Base-by-base conservation (phyloP, 495 filamentous ascomycete species). In the Penicillium manginii region DNA sequence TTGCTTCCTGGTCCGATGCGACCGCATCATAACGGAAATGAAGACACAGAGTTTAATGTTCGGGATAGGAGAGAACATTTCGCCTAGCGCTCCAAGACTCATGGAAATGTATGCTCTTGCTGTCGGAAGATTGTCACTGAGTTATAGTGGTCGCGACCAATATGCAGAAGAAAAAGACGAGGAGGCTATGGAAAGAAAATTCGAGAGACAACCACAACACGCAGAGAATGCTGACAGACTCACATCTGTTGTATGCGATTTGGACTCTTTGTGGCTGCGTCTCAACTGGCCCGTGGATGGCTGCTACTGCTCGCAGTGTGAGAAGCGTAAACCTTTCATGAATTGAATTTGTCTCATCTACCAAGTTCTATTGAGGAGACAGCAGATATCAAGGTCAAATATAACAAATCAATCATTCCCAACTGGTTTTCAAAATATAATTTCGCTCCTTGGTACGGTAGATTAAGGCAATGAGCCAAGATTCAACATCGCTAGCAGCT, bases 231-330 rank as follows among this genome's bases (percentile, higher is more conserved):
- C 4, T n/a, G 45, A 26, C 4, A 47, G 15, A 47, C 45, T 17
- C 18, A n/a, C 12, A 5, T 17, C 15, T 10, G 40, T 45, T 19
- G 8, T 45, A 9, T 45, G 40, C 15, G 45, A 47, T 47, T 47
- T 47, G 45, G 45, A 47, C 15, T 10, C 9, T 11, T n/a, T 47
- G 14, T 47, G 45, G 45, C 11, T 47, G 9, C 45, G 45, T 14
- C 21, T 47, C 6, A 47, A 47, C n/a, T 47, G 45, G 45, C 45
- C 45, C 14, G 45, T 47, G 12, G 21, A 47, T 47, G 45, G 45
- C 2, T 47, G 45, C 21, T 2, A 47, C 22, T 47, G 45, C 21
- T 11, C 18, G 10, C 45, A 47, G 14, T 47, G 45, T n/a, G 22
- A 23, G 8, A 47, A 47, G 21, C 45, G 18, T 14, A 26, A 29